Conservation (phyloP, 2,329 filamentous ascomycete species). For the Ilyonectria sp. region DNA sequence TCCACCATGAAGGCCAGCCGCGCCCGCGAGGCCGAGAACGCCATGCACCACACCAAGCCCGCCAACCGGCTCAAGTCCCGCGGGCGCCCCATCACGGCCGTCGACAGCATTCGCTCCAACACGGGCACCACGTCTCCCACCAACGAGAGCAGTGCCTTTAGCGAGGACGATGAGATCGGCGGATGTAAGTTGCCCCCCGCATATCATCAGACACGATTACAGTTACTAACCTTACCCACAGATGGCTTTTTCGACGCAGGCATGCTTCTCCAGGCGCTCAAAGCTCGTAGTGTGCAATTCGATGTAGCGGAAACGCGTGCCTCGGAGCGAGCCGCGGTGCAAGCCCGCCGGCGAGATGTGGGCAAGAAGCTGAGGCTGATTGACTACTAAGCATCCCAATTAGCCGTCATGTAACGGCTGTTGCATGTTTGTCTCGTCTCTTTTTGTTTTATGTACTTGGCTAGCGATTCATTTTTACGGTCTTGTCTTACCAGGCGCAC, state of each 20-base stretch:
- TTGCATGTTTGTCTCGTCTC: not conserved
- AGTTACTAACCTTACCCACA: conserved; percentile 59
- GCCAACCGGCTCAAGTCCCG: conserved; percentile 75
- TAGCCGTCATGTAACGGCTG: conserved; percentile 27
- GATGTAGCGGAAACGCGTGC: conserved; percentile 67
- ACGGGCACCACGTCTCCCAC: conserved; percentile 71
- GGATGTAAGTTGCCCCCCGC: conserved; percentile 79
- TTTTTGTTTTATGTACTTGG: conserved; percentile 1
- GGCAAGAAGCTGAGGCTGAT: conserved; percentile 81
- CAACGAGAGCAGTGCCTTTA: conserved; percentile 79
- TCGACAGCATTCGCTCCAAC: conserved; percentile 60
- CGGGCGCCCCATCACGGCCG: conserved; percentile 78
- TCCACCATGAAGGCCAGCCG: conserved; percentile 61
- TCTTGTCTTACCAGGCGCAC: conserved; percentile 18
- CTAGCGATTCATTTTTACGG: conserved; percentile 12
- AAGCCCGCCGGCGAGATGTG: conserved; percentile 75
- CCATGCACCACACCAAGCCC: conserved; percentile 52
- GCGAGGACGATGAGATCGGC: conserved; percentile 90
- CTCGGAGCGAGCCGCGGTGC: conserved; percentile 72
- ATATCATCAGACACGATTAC: not conserved
- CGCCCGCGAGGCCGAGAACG: conserved; percentile 67
- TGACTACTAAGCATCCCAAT: conserved; percentile 70
- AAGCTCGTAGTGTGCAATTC: conserved; percentile 74
- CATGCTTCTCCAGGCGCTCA: conserved; percentile 91
- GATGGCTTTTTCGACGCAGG: conserved; percentile 98